A percentile compares a stretch with the other conserved stretches of the same genome.
These are phyloP conservation scores for Infundibulicybe gibba DNA, from an alignment of 768 basidiomycete genomes.

Conservation along the genomic window DNA sequence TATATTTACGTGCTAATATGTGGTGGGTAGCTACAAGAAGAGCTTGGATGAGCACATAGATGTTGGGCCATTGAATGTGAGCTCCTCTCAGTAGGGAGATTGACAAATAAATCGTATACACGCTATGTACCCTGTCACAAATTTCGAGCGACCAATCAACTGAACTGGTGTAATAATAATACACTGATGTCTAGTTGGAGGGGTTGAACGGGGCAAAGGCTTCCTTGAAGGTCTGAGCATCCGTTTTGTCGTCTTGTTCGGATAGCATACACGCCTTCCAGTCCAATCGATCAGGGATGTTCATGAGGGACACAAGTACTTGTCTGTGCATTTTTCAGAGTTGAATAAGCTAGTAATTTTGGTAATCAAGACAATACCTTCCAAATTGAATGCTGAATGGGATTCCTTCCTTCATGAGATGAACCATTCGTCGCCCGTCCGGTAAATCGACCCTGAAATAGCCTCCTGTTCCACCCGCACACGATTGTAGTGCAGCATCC, in stretches of 20 bases:
- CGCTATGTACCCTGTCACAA: not conserved
- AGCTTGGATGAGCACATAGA: conserved; percentile 13
- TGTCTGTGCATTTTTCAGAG: conserved; percentile 43
- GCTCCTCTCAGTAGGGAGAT: not conserved
- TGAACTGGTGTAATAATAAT: not conserved
- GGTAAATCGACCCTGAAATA: conserved; percentile 95
- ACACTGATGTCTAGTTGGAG: conserved; percentile 10
- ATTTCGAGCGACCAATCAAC: not conserved
- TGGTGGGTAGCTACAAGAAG: conserved; percentile 25
- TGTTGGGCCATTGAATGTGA: conserved; percentile 10
- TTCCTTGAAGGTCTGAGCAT: conserved; percentile 79
- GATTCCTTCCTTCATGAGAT: conserved; percentile 72
- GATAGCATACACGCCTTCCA: conserved; percentile 87
- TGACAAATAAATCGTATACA: not conserved
- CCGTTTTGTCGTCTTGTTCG: conserved; percentile 83
- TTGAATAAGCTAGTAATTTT: no score
- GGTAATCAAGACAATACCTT: conserved; percentile 49
- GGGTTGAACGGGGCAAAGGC: conserved; percentile 80
- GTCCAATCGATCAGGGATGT: conserved; percentile 74
- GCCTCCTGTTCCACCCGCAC: conserved; percentile 53
- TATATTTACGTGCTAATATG: not conserved
- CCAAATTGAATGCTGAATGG: conserved; percentile 94
- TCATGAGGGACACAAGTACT: conserved; percentile 75
- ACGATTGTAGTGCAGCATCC: conserved; percentile 54
- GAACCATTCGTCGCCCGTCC: conserved; percentile 79